phyloP scores from a whole-genome alignment of 2,329 filamentous ascomycete species.

The Orbilia ellipsospora region DNA sequence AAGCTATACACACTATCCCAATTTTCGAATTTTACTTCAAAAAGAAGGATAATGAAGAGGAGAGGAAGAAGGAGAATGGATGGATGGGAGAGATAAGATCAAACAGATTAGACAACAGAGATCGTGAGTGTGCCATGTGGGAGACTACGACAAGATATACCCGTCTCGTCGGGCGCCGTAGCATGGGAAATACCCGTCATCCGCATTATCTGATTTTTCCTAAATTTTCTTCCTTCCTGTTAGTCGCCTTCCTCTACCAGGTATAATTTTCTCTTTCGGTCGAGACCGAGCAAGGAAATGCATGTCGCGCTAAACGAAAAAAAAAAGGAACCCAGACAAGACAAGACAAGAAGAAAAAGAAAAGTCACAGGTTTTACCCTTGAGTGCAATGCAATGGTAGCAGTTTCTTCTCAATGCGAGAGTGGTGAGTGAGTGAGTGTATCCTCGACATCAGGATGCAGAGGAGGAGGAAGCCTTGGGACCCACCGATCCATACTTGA shows the following conservation, averaged over 20 bases:
- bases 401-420: not conserved
- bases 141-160: conserved; percentile 49
- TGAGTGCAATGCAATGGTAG: conserved; percentile 23
- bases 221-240: not conserved
- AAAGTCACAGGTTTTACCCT: conserved; percentile 20
- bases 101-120: conserved; percentile 36
- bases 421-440: no score
- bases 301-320: conserved; percentile 37
- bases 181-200: conserved; percentile 6
- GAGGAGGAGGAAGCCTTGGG: no score
- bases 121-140: conserved; percentile 8
- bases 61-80: not conserved
- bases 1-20: no score
- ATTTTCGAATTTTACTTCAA: not conserved
- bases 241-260: conserved; percentile 44
- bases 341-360: conserved; percentile 13
- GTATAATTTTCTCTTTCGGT: conserved; percentile 5
- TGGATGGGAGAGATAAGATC: conserved; percentile 48
- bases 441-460: no score
- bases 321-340: conserved; percentile 34
- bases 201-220: conserved; percentile 24
- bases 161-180: conserved; percentile 16
- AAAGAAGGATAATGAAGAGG: not conserved
- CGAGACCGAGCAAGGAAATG: conserved; percentile 12
- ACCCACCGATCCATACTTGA: no score